Base-by-base conservation (phyloP, 495 filamentous ascomycete species). In the Penicillium ucsense region DNA sequence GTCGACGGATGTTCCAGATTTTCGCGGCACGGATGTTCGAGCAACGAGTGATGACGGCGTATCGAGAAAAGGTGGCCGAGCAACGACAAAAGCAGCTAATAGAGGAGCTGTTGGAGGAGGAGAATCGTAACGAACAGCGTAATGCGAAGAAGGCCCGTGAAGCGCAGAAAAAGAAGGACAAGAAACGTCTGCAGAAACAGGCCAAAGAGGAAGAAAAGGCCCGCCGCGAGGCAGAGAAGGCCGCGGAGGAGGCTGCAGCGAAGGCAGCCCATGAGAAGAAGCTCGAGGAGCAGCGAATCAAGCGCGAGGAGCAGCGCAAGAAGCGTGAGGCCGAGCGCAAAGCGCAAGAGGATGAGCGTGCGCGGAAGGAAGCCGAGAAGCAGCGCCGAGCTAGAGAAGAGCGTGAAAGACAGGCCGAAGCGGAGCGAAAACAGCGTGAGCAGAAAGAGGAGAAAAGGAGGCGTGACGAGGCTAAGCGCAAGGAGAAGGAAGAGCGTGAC, bases 1-100 rank as follows among this genome's bases (percentile, higher is more conserved):
- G 92, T 41, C 80, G 94, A 42, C 77, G 92, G 49, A 99, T 99
- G 92, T 99, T 99, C 63, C 92, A 99, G 63, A 99, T 99, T 62
- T 98, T 99, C 66, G 92, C 92, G 44, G 92, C 92, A 35, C 79
- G 92, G 52, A 99, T 99, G 92, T 99, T 99, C 61, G 92, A 99
- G 65, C 94, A 97, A 64, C 76, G 92, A 53, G 92, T 99, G 7
- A 77, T 99, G 47, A 89, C 84, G n/a, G 92, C 92, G 36, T 99
- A 99, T 61, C 82, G 87, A 56, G 91, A 99, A 66, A 96, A 95
- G 62, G 89, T 97, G 8, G 87, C 92, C 10, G 80, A 83, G 52
- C 90, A 99, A 63, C 86, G 91, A 10, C 89, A 95, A 63, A 75
- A 85, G 53, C 90, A 89, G 63, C 82, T 99, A 11, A 78, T 99